A percentile compares a stretch with the other conserved stretches of the same genome.
Conservation (phyloP, 192 early-diverging fungal genomes). For the Podila clonocystis region DNA sequence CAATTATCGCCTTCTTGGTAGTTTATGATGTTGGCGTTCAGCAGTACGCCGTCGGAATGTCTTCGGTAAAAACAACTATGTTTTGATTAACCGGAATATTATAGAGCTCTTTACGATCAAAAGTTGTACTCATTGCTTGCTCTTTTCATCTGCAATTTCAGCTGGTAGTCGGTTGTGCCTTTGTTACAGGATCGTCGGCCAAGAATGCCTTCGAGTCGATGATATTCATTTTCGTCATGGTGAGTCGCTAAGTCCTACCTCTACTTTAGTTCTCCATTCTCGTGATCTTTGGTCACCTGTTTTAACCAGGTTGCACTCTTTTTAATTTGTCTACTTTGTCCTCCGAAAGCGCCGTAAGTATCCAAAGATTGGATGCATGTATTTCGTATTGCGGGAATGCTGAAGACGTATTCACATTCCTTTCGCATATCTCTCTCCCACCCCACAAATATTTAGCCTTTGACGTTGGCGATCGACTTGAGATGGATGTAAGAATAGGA, state of each 20-base stretch:
- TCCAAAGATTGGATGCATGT: neutral
- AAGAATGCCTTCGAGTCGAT: conserved; percentile 49
- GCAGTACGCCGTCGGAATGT: conserved; percentile 41
- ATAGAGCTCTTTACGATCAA: neutral
- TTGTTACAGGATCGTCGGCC: conserved; percentile 45
- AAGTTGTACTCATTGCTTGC: neutral
- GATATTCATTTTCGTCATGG: conserved; percentile 47
- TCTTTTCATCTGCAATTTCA: neutral
- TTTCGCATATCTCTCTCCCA: neutral
- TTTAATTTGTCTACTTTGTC: too few relatives aligned
- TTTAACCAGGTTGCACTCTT: too few relatives aligned
- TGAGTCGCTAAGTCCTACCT: neutral
- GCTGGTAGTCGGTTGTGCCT: conserved; percentile 40
- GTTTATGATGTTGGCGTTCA: conserved; percentile 37
- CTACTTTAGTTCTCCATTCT: neutral
- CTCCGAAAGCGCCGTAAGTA: conserved; percentile 18
- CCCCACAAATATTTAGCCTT: conserved; percentile 16
- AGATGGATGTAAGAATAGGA: conserved; percentile 14
- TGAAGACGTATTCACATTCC: neutral
- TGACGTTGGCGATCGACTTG: conserved; percentile 37
- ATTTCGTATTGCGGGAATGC: neutral
- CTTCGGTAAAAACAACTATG: conserved; percentile 19
- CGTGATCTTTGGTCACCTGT: neutral
- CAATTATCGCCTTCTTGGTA: conserved; percentile 31
- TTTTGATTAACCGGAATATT: neutral